These are phyloP conservation scores for Vigna angularis DNA, from an alignment of 306 rosid genomes.

Conservation along the genomic window DNA sequence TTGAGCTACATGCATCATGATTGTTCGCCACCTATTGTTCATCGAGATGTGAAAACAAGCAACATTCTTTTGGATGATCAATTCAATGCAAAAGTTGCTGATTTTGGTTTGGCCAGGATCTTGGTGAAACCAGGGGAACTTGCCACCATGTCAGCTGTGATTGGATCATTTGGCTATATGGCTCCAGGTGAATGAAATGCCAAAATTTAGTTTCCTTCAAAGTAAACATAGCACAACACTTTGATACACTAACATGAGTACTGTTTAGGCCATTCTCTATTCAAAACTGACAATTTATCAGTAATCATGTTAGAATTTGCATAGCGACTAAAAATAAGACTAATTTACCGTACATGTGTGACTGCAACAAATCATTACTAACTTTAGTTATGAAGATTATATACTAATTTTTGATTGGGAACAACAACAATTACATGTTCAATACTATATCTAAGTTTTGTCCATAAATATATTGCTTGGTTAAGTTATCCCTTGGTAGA, in stretches of 20 bases:
- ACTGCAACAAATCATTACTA: background rate
- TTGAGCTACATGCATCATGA: conserved; percentile 90
- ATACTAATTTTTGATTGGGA: background rate
- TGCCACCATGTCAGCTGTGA: conserved; percentile 76
- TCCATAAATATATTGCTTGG: background rate
- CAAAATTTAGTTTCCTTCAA: background rate
- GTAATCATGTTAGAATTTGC: background rate
- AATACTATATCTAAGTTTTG: background rate
- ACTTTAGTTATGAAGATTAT: background rate
- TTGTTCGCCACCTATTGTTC: conserved; percentile 70
- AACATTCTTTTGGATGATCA: conserved; percentile 78
- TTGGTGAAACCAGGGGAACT: conserved; percentile 72
- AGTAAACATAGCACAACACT: background rate
- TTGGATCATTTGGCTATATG: conserved; percentile 92
- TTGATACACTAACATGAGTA: background rate
- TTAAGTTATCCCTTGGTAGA: background rate
- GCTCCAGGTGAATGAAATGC: conserved; percentile 76
- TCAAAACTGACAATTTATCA: background rate
- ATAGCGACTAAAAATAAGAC: too few relatives aligned
- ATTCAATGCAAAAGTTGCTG: conserved; percentile 82
- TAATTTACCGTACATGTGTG: too few relatives aligned
- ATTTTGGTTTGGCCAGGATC: conserved; percentile 84
- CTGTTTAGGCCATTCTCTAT: background rate
- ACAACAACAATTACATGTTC: background rate
- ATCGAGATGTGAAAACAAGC: conserved; percentile 81